These are phyloP conservation scores for Populus euphratica DNA, from an alignment of 345 rosid species.

Conservation along the genomic window DNA sequence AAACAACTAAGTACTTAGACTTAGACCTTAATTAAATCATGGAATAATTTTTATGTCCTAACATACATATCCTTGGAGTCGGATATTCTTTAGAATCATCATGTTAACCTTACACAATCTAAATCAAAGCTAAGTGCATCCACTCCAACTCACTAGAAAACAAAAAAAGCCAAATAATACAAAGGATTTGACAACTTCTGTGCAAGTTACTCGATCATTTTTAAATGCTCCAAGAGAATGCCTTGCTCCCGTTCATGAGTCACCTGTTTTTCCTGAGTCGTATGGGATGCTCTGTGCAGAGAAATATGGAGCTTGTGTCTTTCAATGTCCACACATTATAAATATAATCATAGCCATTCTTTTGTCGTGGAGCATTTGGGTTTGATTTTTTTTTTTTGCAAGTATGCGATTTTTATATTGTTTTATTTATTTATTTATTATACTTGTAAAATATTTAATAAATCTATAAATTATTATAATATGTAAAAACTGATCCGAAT, in stretches of 20 bases:
- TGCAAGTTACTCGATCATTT: not conserved
- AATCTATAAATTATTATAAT: no score
- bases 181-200: no score
- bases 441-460: no score
- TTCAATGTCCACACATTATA: not conserved
- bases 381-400: no score
- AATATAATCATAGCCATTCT: not conserved
- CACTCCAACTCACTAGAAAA: not conserved
- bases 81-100: not conserved
- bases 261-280: not conserved
- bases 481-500: no score
- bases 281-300: not conserved
- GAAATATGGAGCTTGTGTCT: not conserved
- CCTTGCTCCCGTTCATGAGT: not conserved
- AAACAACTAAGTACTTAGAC: no score
- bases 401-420: no score
- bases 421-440: no score
- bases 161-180: not conserved
- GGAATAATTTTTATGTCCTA: not conserved
- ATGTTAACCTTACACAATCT: not conserved
- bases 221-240: not conserved
- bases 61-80: not conserved
- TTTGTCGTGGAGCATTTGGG: no score
- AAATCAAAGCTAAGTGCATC: not conserved
- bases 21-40: no score